A percentile compares a stretch with the other conserved stretches of the same genome.
phyloP scores from a whole-genome alignment of 164 flowering plant species.

The Piper longum region DNA sequence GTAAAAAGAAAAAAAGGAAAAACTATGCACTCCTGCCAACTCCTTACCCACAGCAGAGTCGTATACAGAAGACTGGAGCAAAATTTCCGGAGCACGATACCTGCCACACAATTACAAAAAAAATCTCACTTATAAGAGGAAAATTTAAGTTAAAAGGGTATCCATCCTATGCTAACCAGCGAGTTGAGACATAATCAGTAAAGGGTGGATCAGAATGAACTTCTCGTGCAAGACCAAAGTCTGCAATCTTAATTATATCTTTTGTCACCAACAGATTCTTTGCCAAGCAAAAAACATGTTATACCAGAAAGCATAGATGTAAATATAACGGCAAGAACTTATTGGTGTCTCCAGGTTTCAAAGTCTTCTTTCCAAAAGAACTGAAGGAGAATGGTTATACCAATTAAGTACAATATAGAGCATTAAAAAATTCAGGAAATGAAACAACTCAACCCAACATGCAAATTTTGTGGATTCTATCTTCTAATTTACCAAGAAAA shows the following conservation, averaged over 20 bases:
- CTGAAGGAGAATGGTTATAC: too few relatives aligned
- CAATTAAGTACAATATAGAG: too few relatives aligned
- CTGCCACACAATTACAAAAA: constrained; percentile 20
- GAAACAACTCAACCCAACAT: too few relatives aligned
- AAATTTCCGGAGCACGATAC: constrained; percentile 98
- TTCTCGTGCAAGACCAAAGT: constrained; percentile 98
- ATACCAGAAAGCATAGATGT: too few relatives aligned
- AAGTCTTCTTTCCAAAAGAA: too few relatives aligned
- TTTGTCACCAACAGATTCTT: constrained; percentile 75
- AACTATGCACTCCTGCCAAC: background rate
- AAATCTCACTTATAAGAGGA: background rate
- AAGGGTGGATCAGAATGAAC: constrained; percentile 65
- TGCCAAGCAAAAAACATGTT: constrained; percentile 4
- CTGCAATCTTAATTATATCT: constrained; percentile 73
- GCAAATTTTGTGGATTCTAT: too few relatives aligned
- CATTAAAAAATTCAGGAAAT: too few relatives aligned
- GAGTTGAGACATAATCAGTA: constrained; percentile 80
- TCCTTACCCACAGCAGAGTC: constrained; percentile 81
- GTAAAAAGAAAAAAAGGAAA: background rate
- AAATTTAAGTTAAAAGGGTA: background rate
- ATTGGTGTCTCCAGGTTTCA: too few relatives aligned
- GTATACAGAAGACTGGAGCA: constrained; percentile 70
- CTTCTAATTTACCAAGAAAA: too few relatives aligned
- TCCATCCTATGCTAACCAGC: constrained; percentile 33
- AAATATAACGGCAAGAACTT: too few relatives aligned